A percentile compares a stretch with the other conserved stretches of the same genome.
phyloP scores from a whole-genome alignment of 768 basidiomycete genomes.

The Lactarius vividus region DNA sequence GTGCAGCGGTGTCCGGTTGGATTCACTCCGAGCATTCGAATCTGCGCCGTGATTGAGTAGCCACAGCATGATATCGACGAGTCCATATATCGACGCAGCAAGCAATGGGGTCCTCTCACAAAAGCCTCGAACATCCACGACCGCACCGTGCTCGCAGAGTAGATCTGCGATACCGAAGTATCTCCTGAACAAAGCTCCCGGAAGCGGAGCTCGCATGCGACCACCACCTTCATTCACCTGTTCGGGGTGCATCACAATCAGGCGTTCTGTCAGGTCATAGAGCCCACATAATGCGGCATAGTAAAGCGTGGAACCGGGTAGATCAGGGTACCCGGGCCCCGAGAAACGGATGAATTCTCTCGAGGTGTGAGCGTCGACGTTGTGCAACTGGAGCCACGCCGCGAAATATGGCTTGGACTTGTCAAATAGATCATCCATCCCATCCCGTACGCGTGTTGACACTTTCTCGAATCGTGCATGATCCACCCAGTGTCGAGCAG shows the following conservation, averaged over 20 bases:
- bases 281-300: neutral
- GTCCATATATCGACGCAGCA: too few relatives aligned
- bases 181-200: neutral
- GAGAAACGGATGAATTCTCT: too few relatives aligned
- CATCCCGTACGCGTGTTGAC: neutral
- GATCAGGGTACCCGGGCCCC: too few relatives aligned
- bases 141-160: neutral
- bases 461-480: neutral
- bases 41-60: too few relatives aligned
- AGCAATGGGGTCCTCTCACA: too few relatives aligned
- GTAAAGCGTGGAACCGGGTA: too few relatives aligned
- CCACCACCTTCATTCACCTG: neutral
- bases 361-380: neutral
- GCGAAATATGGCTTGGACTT: neutral
- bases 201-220: neutral
- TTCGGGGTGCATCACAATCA: neutral
- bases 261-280: neutral
- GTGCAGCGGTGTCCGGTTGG: neutral
- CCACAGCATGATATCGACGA: too few relatives aligned
- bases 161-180: neutral
- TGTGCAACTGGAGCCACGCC: neutral
- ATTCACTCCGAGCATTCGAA: too few relatives aligned
- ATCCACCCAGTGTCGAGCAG: neutral
- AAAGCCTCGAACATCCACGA: neutral
- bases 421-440: neutral